Percentiles rank a stretch among this genome's conserved stretches.
phyloP scores from a whole-genome alignment of 2,329 filamentous ascomycete species.

The Trichoderma koningii region DNA sequence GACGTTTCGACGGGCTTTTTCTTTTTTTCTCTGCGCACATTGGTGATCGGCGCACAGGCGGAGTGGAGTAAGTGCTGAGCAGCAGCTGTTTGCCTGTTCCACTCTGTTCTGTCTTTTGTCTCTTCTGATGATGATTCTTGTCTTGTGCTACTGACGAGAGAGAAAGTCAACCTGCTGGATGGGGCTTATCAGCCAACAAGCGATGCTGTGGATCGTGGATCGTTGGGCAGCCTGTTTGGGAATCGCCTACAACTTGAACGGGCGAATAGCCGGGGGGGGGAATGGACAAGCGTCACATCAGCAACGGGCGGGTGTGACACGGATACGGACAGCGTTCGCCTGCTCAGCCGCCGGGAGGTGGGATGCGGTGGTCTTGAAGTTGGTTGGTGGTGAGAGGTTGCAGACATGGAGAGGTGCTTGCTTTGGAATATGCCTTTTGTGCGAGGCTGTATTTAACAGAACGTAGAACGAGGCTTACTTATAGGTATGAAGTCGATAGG shows the following conservation, averaged over 20 bases:
- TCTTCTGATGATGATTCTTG: too few species aligned
- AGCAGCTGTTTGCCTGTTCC: not conserved
- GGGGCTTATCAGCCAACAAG: conserved; percentile 2
- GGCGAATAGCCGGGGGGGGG: not conserved
- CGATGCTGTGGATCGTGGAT: not conserved
- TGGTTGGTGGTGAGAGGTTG: too few species aligned
- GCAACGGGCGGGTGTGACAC: conserved; percentile 16
- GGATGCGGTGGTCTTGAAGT: too few species aligned
- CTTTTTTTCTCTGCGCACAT: not conserved
- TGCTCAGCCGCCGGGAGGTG: conserved; percentile 1
- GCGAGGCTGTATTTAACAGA: too few species aligned
- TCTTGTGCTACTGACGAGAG: not conserved
- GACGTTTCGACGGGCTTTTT: conserved; percentile 4
- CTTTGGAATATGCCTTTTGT: too few species aligned
- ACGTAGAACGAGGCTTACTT: too few species aligned
- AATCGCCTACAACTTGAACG: conserved; percentile 1
- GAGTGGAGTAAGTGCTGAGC: conserved; percentile 15
- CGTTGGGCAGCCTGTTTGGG: conserved; percentile 9
- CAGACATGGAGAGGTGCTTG: too few species aligned
- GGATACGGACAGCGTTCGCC: conserved; percentile 9
- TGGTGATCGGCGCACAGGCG: conserved; percentile 9
- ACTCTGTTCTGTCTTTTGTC: too few species aligned
- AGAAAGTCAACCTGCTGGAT: not conserved
- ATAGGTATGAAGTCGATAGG: too few species aligned
- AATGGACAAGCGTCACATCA: conserved; percentile 15